Base-by-base conservation (phyloP, 208 protist species). In the Leishmania guyanensis region DNA sequence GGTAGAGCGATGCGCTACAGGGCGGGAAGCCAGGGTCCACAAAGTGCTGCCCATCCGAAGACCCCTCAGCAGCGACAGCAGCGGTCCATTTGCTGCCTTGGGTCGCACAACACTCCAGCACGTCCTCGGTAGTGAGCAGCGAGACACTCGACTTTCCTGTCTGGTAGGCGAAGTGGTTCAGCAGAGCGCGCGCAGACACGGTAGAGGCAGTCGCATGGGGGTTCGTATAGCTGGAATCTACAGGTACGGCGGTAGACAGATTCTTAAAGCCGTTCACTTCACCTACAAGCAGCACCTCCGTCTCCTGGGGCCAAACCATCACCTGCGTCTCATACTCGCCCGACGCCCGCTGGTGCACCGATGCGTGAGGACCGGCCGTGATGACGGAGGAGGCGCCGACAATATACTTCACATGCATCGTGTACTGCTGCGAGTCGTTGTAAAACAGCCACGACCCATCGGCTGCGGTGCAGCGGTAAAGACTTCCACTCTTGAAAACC, bases 361-460 rank as follows among this genome's bases (percentile, higher is more conserved):
- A 60, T 2, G 87, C 74, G 50, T 86, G 68, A 5, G 78, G 81
- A 9, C 81, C 79, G 2, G 91, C 69, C 1, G 80, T 74, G 5
- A 93, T 70, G 5, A 51, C 70, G 26, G 85, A 90, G 16, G 83
- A 75, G 60, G 68, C 66, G 54, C 90, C 86, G 81, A 94, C 89
- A 5, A 77, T 65, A 69, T 90, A 90, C 43, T 74, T 60, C 71
- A 94, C 87, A n/a, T 86, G 54, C 88, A 96, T 93, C 73, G 75
- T 60, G 80, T 90, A 94, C 66, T 87, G 80, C 60, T 80, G 83
- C 10, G 88, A 90, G 83, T 96, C 93, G 85, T 96, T 96, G 84
- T 93, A 96, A 80, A 94, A 91, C 20, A 81, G 77, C 91, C 93
- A 96, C 60, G 80, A 39, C 66, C 87, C 78, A 33, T 92, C 89